These are phyloP conservation scores for Saturnispora besseyi DNA, from an alignment of 805 yeast species.

Conservation along the genomic window DNA sequence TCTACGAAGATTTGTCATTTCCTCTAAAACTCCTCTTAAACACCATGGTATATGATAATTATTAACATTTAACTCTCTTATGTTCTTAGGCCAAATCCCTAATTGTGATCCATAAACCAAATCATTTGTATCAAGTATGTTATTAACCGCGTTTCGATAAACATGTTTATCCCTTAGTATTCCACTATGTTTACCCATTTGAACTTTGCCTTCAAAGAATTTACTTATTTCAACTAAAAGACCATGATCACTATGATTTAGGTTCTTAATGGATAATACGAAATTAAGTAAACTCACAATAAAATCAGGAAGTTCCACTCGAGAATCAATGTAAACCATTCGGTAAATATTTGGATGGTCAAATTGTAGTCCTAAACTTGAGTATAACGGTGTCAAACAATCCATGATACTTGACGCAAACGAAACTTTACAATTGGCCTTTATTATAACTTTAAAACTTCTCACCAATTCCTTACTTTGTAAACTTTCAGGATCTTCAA, in stretches of 20 bases:
- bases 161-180: slow-evolving; percentile 50
- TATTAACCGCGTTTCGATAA: slow-evolving; percentile 64
- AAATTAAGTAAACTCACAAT: slow-evolving; percentile 28
- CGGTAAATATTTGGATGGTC: slow-evolving; percentile 83
- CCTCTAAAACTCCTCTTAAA: slow-evolving; percentile 74
- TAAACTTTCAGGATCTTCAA: slow-evolving; percentile 63
- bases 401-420: slow-evolving; percentile 85
- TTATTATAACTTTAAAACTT: slow-evolving; percentile 56
- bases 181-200: slow-evolving; percentile 74
- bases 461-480: slow-evolving; percentile 65
- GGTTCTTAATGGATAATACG: slow-evolving; percentile 20
- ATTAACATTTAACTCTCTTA: slow-evolving; percentile 54
- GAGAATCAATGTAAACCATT: slow-evolving; percentile 65
- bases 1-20: slow-evolving; percentile 34
- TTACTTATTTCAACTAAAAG: slow-evolving; percentile 54
- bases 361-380: slow-evolving; percentile 69
- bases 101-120: slow-evolving; percentile 33
- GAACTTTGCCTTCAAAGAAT: slow-evolving; percentile 64
- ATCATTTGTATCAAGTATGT: slow-evolving; percentile 68
- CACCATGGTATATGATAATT: slow-evolving; percentile 93
- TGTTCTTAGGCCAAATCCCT: slow-evolving; percentile 22
- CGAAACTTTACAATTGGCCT: slow-evolving; percentile 64
- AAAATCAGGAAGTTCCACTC: slow-evolving; percentile 31
- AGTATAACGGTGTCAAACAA: slow-evolving; percentile 86
- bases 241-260: slow-evolving; percentile 25